Conservation (phyloP, 2,329 filamentous ascomycete genomes). For the Dichotomopilus funicola region DNA sequence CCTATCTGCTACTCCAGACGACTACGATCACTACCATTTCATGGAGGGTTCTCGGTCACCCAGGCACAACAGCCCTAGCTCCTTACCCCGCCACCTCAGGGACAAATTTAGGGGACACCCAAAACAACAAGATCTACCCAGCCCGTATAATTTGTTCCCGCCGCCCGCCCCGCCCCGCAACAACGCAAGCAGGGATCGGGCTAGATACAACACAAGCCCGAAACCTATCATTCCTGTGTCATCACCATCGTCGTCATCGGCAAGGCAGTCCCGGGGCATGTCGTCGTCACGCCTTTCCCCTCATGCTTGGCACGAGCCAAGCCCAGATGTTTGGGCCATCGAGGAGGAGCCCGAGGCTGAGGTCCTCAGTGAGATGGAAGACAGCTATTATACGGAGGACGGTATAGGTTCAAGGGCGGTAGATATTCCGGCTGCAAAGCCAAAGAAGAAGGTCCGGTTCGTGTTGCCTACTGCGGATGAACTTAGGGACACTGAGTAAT, state of each 20-base stretch:
- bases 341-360: slow-evolving; percentile 54
- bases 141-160: slow-evolving; percentile 29
- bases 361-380: slow-evolving; percentile 39
- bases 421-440: slow-evolving; percentile 41
- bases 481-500: not conserved
- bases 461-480: slow-evolving; percentile 40
- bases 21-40: slow-evolving; percentile 30
- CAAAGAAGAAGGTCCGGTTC: slow-evolving; percentile 51
- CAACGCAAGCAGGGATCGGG: slow-evolving; percentile 8
- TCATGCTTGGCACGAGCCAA: slow-evolving; percentile 51
- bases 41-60: slow-evolving; percentile 42
- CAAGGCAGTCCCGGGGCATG: not conserved
- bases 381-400: slow-evolving; percentile 23
- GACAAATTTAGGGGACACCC: slow-evolving; percentile 29
- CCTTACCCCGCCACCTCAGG: slow-evolving; percentile 37
- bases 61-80: slow-evolving; percentile 22
- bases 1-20: slow-evolving; percentile 39
- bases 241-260: not conserved
- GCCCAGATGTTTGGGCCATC: slow-evolving; percentile 54
- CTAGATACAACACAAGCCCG: not conserved
- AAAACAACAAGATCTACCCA: slow-evolving; percentile 27
- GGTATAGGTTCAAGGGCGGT: slow-evolving; percentile 22
- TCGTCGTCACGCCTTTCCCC: slow-evolving; percentile 31
- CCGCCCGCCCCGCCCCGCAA: slow-evolving; percentile 12
- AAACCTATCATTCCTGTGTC: not conserved